Conservation (phyloP, 805 yeast genomes). For the Candida piceae region DNA sequence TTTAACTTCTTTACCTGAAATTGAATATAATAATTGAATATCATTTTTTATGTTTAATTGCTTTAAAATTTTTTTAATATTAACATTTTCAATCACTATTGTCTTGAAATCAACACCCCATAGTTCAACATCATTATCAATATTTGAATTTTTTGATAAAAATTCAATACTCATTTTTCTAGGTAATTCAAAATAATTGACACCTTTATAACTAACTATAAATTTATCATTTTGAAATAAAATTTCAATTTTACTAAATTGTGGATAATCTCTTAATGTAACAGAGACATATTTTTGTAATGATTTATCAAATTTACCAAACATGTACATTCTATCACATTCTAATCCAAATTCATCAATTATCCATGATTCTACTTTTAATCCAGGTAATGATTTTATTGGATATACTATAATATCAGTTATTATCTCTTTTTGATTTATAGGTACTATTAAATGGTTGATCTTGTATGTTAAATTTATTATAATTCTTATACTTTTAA, state of each 20-base stretch:
- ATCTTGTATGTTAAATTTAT: neutral
- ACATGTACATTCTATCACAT: conserved; percentile 27
- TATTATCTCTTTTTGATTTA: conserved; percentile 1
- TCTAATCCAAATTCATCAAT: conserved; percentile 20
- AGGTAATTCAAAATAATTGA: conserved; percentile 14
- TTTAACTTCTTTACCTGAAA: conserved; percentile 20
- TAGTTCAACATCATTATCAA: conserved; percentile 12
- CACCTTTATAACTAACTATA: conserved; percentile 8
- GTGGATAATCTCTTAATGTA: conserved; percentile 20
- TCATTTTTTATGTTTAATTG: conserved; percentile 10
- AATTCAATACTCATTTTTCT: conserved; percentile 6
- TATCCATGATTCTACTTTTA: conserved; percentile 16
- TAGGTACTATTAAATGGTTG: neutral
- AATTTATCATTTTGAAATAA: conserved; percentile 7
- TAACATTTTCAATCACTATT: conserved; percentile 8
- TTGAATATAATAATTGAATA: conserved; percentile 17
- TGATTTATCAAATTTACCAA: conserved; percentile 14
- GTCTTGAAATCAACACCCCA: conserved; percentile 23
- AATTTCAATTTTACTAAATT: conserved; percentile 10
- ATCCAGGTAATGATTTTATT: conserved; percentile 22
- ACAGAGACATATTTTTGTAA: conserved; percentile 11
- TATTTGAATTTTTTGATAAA: conserved; percentile 4
- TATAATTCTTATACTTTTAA: neutral
- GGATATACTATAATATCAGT: conserved; percentile 19
- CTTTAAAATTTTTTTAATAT: conserved; percentile 11